These are phyloP conservation scores for Hymenoscyphus linearis DNA, from an alignment of 2,329 filamentous ascomycete species.

Conservation along the genomic window DNA sequence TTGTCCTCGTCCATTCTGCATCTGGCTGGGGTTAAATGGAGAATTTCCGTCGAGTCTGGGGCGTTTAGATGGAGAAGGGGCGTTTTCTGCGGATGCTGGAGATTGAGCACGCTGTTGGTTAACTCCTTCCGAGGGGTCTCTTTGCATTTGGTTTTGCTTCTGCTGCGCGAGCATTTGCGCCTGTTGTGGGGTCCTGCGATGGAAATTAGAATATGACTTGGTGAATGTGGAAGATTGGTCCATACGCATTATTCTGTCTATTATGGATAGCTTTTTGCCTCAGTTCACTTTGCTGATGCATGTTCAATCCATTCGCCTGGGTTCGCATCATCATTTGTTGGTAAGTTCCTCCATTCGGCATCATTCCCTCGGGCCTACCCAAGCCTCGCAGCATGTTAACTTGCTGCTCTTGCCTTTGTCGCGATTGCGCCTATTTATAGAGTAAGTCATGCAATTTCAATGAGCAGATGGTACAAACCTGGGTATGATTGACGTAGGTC, in stretches of 20 bases:
- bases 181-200: slow-evolving; percentile 44
- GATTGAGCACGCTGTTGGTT: slow-evolving; percentile 71
- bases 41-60: slow-evolving; percentile 68
- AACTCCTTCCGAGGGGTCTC: slow-evolving; percentile 80
- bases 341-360: slow-evolving; percentile 44
- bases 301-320: slow-evolving; percentile 52
- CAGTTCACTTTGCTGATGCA: slow-evolving; percentile 52
- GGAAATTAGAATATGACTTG: slow-evolving; percentile 4
- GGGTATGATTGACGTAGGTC: slow-evolving; percentile 76
- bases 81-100: slow-evolving; percentile 77
- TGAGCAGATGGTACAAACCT: slow-evolving; percentile 52
- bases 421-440: slow-evolving; percentile 55
- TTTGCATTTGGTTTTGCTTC: slow-evolving; percentile 77
- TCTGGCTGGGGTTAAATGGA: slow-evolving; percentile 63
- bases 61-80: slow-evolving; percentile 87
- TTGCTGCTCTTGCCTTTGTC: slow-evolving; percentile 69
- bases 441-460: slow-evolving; percentile 9
- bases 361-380: slow-evolving; percentile 52
- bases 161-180: slow-evolving; percentile 63
- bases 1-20: slow-evolving; percentile 66
- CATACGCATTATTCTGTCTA: slow-evolving; percentile 66
- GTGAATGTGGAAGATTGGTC: slow-evolving; percentile 13
- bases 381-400: slow-evolving; percentile 72
- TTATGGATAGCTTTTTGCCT: slow-evolving; percentile 75
- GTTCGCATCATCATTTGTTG: slow-evolving; percentile 66